These are phyloP conservation scores for Ceratobasidium sp. DNA, from an alignment of 1,284 basidiomycete species.

Conservation along the genomic window DNA sequence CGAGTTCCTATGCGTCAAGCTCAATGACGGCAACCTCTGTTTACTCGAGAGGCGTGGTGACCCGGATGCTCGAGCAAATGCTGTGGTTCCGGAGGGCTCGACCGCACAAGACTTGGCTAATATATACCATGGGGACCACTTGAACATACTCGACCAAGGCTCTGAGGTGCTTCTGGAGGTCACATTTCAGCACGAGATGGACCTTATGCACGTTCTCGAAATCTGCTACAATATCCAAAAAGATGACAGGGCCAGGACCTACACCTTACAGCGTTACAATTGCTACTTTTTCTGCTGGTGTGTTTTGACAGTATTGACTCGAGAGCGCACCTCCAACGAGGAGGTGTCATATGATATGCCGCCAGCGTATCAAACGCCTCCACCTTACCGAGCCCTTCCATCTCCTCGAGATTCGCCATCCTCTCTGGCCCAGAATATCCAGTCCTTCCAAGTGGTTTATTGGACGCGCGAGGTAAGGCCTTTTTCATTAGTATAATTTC, in stretches of 20 bases:
- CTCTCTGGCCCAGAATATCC: no score
- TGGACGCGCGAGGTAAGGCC: no score
- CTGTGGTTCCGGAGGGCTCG: background rate
- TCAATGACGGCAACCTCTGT: background rate
- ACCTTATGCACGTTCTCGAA: constrained; percentile 5
- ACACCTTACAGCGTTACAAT: constrained; percentile 19
- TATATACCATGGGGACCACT: background rate
- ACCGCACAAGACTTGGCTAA: background rate
- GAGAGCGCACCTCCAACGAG: background rate
- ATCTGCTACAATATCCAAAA: constrained; percentile 9
- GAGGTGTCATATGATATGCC: no score
- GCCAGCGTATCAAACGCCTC: no score
- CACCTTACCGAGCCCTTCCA: no score
- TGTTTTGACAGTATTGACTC: background rate
- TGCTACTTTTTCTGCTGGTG: constrained; percentile 15
- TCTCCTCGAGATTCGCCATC: no score
- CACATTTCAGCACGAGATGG: background rate
- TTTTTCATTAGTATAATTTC: no score
- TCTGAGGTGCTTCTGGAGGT: background rate
- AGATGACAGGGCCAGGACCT: background rate
- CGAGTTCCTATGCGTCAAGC: background rate
- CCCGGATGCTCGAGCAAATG: background rate
- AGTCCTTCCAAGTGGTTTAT: no score
- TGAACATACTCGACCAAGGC: background rate
- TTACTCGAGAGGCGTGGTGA: background rate